Evolutionary conservation across 1,139 yeast genomes (phyloP).

Genomic region (Saccharomycopsis hybrid): DNA sequence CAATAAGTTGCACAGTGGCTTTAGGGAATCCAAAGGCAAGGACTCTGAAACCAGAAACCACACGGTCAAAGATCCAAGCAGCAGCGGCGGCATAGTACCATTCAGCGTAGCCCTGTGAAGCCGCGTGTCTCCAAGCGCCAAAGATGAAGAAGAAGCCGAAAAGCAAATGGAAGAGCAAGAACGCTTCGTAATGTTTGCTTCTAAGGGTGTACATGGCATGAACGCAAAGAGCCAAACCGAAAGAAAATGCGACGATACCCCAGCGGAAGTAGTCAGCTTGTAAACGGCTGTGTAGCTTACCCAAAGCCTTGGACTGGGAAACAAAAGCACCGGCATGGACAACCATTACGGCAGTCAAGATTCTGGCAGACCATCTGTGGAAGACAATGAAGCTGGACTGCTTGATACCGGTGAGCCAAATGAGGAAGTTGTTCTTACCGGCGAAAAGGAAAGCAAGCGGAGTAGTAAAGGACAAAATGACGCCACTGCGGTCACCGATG

Average conservation of each 20-base stretch:
- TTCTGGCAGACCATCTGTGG: conserved; percentile 64
- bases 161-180: conserved; percentile 50
- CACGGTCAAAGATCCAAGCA: conserved; percentile 59
- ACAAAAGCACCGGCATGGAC: conserved; percentile 51
- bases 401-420: conserved; percentile 61
- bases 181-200: conserved; percentile 54
- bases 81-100: conserved; percentile 50
- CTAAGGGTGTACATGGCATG: conserved; percentile 50
- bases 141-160: conserved; percentile 50
- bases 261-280: conserved; percentile 37
- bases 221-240: conserved; percentile 36
- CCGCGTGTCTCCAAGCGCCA: conserved; percentile 56
- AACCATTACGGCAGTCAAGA: conserved; percentile 32
- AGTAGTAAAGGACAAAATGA: conserved; percentile 39
- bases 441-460: conserved; percentile 53
- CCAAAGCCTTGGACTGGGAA: conserved; percentile 29
- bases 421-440: conserved; percentile 62
- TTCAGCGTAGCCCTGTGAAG: conserved; percentile 37
- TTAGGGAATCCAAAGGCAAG: conserved; percentile 41
- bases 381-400: conserved; percentile 52
- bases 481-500: conserved; percentile 57
- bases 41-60: conserved; percentile 45
- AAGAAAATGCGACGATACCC: conserved; percentile 47
- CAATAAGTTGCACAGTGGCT: conserved; percentile 44
- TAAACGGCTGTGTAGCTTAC: conserved; percentile 32